Evolutionary conservation across 2,329 filamentous ascomycete genomes (phyloP), one percentile per base, ranked within the genome.

Genomic region (Fusarium nelsonii): DNA sequence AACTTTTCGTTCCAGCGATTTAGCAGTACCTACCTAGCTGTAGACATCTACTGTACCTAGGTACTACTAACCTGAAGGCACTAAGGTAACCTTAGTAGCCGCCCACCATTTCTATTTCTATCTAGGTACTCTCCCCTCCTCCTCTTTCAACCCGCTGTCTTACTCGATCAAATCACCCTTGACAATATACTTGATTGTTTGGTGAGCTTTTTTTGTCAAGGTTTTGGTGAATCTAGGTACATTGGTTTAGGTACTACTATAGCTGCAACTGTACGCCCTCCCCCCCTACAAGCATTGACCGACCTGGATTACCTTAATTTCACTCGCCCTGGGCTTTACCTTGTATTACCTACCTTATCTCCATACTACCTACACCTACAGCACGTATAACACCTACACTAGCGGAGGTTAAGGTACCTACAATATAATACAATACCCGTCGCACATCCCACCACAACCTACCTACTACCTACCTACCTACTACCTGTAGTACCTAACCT

Each of bases 261-360:
- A 69, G 41, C 33, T 56, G 46, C 49, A 53, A 28, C 23, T 45
- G 20, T 28, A 45, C 11, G n/a, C 14, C 14, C 28, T 10, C 8
- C 39, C 20, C 37, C 18, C 18, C 37, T 14, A 23, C 36, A 26
- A 63, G 59, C 56, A 53, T 50, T 54, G 56, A 43, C 48, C 40
- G 32, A 52, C 51, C 44, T 58, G 20, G 20, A 45, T 54, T 37
- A 64, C 54, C 48, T 63, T 67, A 67, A 63, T 64, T 56, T 67
- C 59, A 70, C 58, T 33, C 56, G 61, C 51, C 57, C 57, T 49
- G 63, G 20, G 28, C 14, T 56, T 45, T 45, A 45, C 26, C 43
- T 45, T 32, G 4, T n/a, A 52, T 58, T 48, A 50, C 40, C 54
- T 63, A 43, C 46, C 20, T 54, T 36, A n/a, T 20, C 40, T n/a